phyloP scores from a whole-genome alignment of 176 grass and related monocot genomes.

The Oryza glumipatula region DNA sequence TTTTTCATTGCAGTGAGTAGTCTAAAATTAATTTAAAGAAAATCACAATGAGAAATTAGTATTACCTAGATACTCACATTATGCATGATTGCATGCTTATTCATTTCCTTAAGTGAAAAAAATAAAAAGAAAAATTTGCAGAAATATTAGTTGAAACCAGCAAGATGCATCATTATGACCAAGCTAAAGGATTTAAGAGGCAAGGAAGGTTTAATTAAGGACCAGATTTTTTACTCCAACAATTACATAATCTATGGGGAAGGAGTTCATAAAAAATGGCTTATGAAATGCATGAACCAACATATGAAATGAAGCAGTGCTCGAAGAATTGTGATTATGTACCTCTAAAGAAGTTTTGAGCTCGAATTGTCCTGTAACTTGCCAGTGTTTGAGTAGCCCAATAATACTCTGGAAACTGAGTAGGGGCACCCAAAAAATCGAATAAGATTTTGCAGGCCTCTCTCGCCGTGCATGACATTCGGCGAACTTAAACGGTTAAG shows the following conservation, averaged over 20 bases:
- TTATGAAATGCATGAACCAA: background rate
- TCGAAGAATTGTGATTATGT: slow-evolving; percentile 19
- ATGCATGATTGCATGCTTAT: background rate
- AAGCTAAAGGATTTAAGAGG: background rate
- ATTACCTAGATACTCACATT: background rate
- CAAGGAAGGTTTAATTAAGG: background rate
- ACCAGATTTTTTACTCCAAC: background rate
- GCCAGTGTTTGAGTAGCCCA: slow-evolving; percentile 49
- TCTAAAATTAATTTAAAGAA: background rate
- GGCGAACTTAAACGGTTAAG: slow-evolving; percentile 62
- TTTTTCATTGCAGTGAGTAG: background rate
- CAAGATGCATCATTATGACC: background rate
- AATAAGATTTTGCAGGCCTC: slow-evolving; percentile 75
- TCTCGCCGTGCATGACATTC: slow-evolving; percentile 58
- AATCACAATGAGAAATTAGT: background rate
- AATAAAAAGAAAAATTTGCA: background rate
- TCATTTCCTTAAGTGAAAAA: slow-evolving; percentile 6
- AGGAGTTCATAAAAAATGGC: background rate
- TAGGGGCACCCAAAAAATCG: slow-evolving; percentile 84
- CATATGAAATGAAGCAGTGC: background rate
- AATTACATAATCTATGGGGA: background rate
- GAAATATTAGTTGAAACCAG: slow-evolving; percentile 20
- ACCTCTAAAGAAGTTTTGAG: slow-evolving; percentile 67
- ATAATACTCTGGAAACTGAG: slow-evolving; percentile 60
- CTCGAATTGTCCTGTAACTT: slow-evolving; percentile 77